Conservation (phyloP, 108 stramenopile species). For the Nitzschia sp. region DNA sequence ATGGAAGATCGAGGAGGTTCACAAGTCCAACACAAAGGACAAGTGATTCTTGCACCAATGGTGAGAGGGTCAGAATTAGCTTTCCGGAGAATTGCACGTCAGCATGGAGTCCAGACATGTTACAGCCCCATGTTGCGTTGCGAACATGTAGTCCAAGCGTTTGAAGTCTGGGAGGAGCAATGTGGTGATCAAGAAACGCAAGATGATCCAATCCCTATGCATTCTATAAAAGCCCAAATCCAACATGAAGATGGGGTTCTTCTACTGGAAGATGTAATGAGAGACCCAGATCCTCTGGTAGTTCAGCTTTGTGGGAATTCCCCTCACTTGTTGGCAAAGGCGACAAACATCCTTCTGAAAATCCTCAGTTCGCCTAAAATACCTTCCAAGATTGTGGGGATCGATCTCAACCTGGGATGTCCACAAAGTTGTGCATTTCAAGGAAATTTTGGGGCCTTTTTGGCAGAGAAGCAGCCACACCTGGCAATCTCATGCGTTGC, state of each 20-base stretch:
- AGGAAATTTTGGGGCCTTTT: constrained; percentile 54
- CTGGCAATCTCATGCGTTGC: constrained; percentile 40
- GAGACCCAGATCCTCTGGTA: constrained; percentile 34
- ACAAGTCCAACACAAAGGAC: background rate
- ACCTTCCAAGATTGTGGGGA: constrained; percentile 30
- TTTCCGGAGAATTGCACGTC: constrained; percentile 46
- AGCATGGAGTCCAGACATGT: constrained; percentile 39
- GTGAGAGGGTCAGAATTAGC: constrained; percentile 64
- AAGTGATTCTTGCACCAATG: constrained; percentile 56
- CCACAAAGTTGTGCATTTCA: constrained; percentile 51
- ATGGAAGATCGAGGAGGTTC: too few species aligned
- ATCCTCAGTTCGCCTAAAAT: constrained; percentile 22
- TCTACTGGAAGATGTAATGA: constrained; percentile 36
- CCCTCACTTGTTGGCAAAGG: constrained; percentile 33
- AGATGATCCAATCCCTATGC: background rate
- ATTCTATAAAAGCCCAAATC: background rate
- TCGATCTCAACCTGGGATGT: constrained; percentile 63
- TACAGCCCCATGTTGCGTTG: constrained; percentile 67
- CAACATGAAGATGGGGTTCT: constrained; percentile 42
- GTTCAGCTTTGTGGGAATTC: constrained; percentile 53
- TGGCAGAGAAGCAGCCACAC: constrained; percentile 44
- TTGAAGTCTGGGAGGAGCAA: constrained; percentile 5
- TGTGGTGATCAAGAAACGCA: background rate
- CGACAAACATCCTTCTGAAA: constrained; percentile 41
- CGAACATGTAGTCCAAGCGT: constrained; percentile 39